These are phyloP conservation scores for Lizanozyma gosingica DNA, from an alignment of 1,139 yeast genomes.

Conservation along the genomic window DNA sequence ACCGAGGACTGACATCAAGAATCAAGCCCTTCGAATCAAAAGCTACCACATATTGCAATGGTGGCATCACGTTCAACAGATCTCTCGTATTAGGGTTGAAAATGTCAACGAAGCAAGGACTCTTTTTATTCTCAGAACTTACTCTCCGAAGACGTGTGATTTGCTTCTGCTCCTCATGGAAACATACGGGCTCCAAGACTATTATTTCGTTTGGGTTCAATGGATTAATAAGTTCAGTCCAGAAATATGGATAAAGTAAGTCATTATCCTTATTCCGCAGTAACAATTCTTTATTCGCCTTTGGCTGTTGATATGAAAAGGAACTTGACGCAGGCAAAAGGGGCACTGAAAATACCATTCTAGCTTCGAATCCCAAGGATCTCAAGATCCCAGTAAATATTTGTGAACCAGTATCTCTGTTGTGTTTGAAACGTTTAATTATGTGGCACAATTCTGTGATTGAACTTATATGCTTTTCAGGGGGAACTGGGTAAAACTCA, in stretches of 20 bases:
- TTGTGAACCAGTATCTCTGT: constrained; percentile 31
- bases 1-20: constrained; percentile 27
- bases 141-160: constrained; percentile 16
- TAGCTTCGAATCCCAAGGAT: constrained; percentile 23
- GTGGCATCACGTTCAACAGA: constrained; percentile 22
- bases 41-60: constrained; percentile 25
- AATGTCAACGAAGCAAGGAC: constrained; percentile 9
- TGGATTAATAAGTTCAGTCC: constrained; percentile 34
- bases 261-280: constrained; percentile 24
- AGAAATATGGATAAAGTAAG: constrained; percentile 28
- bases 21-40: constrained; percentile 13
- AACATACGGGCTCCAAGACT: constrained; percentile 23
- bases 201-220: constrained; percentile 18
- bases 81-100: constrained; percentile 17
- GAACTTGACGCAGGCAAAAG: constrained; percentile 12
- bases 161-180: constrained; percentile 23
- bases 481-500: constrained; percentile 4
- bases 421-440: constrained; percentile 21
- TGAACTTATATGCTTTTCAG: not conserved
- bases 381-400: constrained; percentile 24
- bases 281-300: constrained; percentile 17
- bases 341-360: constrained; percentile 29
- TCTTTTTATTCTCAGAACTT: not conserved
- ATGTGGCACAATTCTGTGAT: constrained; percentile 10
- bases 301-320: constrained; percentile 9